Conservation (phyloP, 306 rosid species). For the Dryas alaskensis region DNA sequence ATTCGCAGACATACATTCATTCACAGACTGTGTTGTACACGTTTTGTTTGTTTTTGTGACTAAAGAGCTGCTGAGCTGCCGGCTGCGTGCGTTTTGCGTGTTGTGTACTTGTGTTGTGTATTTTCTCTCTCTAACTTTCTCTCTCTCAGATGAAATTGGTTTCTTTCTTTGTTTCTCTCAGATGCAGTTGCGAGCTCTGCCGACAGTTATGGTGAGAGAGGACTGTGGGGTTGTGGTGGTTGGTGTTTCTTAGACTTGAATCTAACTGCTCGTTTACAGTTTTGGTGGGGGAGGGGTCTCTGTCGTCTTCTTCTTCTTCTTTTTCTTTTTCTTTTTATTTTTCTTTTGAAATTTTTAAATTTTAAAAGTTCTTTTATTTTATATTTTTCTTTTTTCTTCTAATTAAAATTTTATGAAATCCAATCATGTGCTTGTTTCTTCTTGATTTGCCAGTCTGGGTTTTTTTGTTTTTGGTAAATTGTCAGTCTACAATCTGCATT, state of each 20-base stretch:
- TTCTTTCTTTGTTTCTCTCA: conserved; percentile 9
- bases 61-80: background rate
- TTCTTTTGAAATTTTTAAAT: background rate
- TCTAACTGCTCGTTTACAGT: conserved; percentile 32
- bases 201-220: conserved; percentile 44
- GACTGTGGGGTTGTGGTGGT: conserved; percentile 10
- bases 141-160: conserved; percentile 38
- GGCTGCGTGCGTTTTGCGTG: background rate
- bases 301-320: conserved; percentile 4
- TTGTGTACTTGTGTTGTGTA: background rate
- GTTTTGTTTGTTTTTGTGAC: background rate
- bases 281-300: conserved; percentile 22
- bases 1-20: too few species aligned
- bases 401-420: too few species aligned
- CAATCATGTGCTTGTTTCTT: background rate
- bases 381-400: background rate
- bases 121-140: background rate
- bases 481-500: background rate
- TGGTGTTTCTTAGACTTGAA: conserved; percentile 59
- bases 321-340: background rate
- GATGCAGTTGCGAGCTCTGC: conserved; percentile 40
- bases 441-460: background rate
- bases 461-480: background rate
- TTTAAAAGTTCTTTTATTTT: background rate
- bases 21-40: too few species aligned